These are phyloP conservation scores for Myrica gale DNA, from an alignment of 306 rosid genomes.

Conservation along the genomic window DNA sequence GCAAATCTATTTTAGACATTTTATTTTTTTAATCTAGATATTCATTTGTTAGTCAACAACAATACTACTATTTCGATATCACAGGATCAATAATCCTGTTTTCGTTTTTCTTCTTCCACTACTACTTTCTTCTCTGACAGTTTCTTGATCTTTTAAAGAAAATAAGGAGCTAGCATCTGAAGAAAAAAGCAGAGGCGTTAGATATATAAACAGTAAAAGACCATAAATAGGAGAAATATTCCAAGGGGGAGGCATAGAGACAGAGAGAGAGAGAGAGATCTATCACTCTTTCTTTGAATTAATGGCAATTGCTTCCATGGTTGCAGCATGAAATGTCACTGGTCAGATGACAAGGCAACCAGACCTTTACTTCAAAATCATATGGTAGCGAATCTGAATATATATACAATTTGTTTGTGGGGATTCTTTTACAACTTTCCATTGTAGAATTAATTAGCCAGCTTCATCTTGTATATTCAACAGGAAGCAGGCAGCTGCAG, in stretches of 20 bases:
- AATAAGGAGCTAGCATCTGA: too few relatives aligned
- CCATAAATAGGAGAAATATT: neutral
- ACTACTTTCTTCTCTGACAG: too few relatives aligned
- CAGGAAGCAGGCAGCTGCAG: slow-evolving; percentile 16
- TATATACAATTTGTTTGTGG: slow-evolving; percentile 1
- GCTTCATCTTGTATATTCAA: slow-evolving; percentile 43
- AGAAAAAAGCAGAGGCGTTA: too few relatives aligned
- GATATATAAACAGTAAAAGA: too few relatives aligned
- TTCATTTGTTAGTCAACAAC: neutral
- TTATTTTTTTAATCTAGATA: slow-evolving; percentile 13
- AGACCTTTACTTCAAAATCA: slow-evolving; percentile 24
- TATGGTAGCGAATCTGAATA: slow-evolving; percentile 1
- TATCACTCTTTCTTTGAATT: neutral
- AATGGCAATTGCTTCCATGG: slow-evolving; percentile 25
- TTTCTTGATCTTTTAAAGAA: too few relatives aligned
- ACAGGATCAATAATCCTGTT: neutral
- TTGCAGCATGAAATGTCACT: slow-evolving; percentile 15
- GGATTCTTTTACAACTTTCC: neutral
- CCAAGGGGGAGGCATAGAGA: too few relatives aligned
- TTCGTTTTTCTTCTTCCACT: too few relatives aligned
- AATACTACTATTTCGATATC: neutral
- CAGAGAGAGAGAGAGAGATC: neutral
- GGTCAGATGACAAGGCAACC: neutral
- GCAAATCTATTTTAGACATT: slow-evolving; percentile 6
- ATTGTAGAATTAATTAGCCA: neutral